Conservation (phyloP, 345 rosid species). For the Stellera chamaejasme region DNA sequence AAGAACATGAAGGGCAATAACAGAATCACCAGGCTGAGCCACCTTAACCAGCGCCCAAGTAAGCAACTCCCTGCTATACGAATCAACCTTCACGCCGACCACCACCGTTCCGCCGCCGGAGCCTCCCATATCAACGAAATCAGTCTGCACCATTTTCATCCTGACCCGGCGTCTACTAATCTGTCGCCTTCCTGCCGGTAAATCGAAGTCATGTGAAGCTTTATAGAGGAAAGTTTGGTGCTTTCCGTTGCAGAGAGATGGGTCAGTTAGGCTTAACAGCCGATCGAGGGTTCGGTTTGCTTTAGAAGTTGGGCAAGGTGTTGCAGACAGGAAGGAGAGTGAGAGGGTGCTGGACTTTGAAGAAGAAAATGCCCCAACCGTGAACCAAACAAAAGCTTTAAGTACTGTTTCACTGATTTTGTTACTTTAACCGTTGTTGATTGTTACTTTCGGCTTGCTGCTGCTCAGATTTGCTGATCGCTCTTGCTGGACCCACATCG, state of each 20-base stretch:
- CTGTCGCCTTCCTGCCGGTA: slow-evolving; percentile 17
- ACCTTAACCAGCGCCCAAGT: slow-evolving; percentile 91
- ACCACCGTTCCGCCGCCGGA: slow-evolving; percentile 51
- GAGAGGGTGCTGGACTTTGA: too few relatives aligned
- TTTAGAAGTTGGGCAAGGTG: not conserved
- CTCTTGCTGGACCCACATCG: too few relatives aligned
- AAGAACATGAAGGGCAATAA: slow-evolving; percentile 84
- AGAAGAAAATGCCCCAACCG: too few relatives aligned
- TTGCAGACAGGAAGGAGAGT: too few relatives aligned
- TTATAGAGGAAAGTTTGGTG: slow-evolving; percentile 15
- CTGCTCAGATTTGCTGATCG: too few relatives aligned
- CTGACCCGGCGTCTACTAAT: not conserved
- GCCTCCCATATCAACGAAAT: slow-evolving; percentile 12
- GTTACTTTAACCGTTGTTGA: too few relatives aligned
- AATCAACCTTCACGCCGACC: slow-evolving; percentile 79
- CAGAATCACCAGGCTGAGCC: slow-evolving; percentile 78
- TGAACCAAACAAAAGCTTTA: too few relatives aligned
- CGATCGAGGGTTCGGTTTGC: not conserved
- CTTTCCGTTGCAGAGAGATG: slow-evolving; percentile 8
- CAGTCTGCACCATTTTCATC: slow-evolving; percentile 36
- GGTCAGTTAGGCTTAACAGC: slow-evolving; percentile 9
- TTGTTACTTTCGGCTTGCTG: too few relatives aligned
- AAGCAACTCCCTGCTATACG: slow-evolving; percentile 64
- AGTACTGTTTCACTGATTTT: too few relatives aligned
- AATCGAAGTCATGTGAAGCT: slow-evolving; percentile 23